Conservation (phyloP, 768 basidiomycete genomes). For the Termitomyces sp. region DNA sequence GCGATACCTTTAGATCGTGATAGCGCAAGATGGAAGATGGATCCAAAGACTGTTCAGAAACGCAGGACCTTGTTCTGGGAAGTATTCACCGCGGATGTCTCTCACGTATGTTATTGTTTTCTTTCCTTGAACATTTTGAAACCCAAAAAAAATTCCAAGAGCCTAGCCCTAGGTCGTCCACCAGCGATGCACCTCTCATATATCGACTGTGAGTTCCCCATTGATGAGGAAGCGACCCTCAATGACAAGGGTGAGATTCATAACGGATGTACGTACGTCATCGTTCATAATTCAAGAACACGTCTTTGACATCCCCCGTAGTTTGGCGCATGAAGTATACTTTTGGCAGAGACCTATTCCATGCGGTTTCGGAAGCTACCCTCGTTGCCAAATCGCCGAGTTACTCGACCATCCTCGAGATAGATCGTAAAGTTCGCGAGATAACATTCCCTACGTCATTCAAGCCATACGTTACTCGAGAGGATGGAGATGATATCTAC, state of each 20-base stretch:
- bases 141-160: slow-evolving; percentile 26
- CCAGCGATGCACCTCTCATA: slow-evolving; percentile 55
- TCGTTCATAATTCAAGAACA: background rate
- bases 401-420: slow-evolving; percentile 43
- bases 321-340: slow-evolving; percentile 56
- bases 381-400: slow-evolving; percentile 42
- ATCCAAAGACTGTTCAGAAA: slow-evolving; percentile 29
- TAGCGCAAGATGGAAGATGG: slow-evolving; percentile 35
- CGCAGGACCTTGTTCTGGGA: slow-evolving; percentile 36
- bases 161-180: slow-evolving; percentile 53
- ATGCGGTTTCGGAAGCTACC: slow-evolving; percentile 41
- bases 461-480: slow-evolving; percentile 37
- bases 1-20: slow-evolving; percentile 29
- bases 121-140: background rate
- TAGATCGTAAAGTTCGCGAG: slow-evolving; percentile 47
- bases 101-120: slow-evolving; percentile 21
- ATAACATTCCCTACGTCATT: slow-evolving; percentile 40
- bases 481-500: slow-evolving; percentile 43
- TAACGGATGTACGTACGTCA: slow-evolving; percentile 40
- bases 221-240: slow-evolving; percentile 46
- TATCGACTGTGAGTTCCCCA: slow-evolving; percentile 57
- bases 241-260: slow-evolving; percentile 39
- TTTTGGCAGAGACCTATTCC: slow-evolving; percentile 46
- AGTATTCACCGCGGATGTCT: slow-evolving; percentile 31
- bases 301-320: slow-evolving; percentile 15